Conservation (phyloP, 2,329 filamentous ascomycete species). For the Apiospora aurea region DNA sequence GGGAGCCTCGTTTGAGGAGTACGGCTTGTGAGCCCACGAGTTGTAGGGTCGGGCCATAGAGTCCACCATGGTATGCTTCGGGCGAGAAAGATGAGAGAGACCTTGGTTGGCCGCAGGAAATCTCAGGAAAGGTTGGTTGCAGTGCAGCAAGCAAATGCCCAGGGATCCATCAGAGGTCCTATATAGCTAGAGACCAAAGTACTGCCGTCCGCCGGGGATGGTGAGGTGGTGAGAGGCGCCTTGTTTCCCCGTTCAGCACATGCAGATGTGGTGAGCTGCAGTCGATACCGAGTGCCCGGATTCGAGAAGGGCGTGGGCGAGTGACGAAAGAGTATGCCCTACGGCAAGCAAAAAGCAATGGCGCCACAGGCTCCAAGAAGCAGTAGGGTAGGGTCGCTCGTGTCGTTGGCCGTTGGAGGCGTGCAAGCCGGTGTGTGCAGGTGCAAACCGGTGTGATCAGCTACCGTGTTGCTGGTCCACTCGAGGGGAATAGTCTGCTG, state of each 20-base stretch:
- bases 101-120: constrained; percentile 9
- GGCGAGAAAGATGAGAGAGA: neutral
- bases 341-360: constrained; percentile 19
- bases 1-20: constrained; percentile 6
- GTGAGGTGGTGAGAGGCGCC: neutral
- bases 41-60: constrained; percentile 27
- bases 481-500: neutral
- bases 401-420: constrained; percentile 18
- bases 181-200: neutral
- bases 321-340: constrained; percentile 17
- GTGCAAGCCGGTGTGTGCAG: constrained; percentile 16
- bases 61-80: constrained; percentile 28
- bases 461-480: constrained; percentile 16
- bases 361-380: neutral
- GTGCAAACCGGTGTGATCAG: constrained; percentile 23
- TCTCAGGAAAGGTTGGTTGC: constrained; percentile 3
- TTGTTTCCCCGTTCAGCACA: constrained; percentile 15
- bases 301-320: constrained; percentile 3
- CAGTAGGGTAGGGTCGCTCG: neutral
- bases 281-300: constrained; percentile 22
- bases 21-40: constrained; percentile 26
- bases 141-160: constrained; percentile 18
- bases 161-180: constrained; percentile 12
- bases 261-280: constrained; percentile 4
- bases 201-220: neutral